phyloP scores from a whole-genome alignment of 306 rosid genomes.

The Cucurbita argyrosperma region DNA sequence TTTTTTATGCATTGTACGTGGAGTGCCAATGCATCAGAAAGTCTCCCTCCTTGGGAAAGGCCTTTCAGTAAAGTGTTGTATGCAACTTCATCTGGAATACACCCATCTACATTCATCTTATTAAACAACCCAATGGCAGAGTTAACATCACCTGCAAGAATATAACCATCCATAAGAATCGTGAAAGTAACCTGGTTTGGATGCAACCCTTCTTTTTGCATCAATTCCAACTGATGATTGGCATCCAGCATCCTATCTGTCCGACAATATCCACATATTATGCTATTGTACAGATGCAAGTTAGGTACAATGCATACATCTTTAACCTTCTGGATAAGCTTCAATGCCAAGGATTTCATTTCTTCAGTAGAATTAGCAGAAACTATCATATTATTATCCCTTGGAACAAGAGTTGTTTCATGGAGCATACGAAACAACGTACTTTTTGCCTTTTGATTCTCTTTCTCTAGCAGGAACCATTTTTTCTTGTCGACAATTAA shows the following conservation, averaged over 20 bases:
- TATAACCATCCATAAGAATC: conserved; percentile 25
- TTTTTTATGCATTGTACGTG: conserved; percentile 1
- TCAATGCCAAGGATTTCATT: conserved; percentile 14
- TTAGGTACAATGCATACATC: conserved; percentile 11
- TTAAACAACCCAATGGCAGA: conserved; percentile 24
- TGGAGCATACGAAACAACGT: conserved; percentile 18
- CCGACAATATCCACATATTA: conserved; percentile 24
- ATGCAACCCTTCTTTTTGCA: conserved; percentile 29
- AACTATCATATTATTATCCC: conserved; percentile 1
- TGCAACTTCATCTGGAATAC: conserved; percentile 20
- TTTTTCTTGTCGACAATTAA: background rate
- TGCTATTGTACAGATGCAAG: conserved; percentile 23
- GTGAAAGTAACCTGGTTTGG: conserved; percentile 34
- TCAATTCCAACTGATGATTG: conserved; percentile 18
- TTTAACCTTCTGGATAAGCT: conserved; percentile 13
- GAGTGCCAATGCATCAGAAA: conserved; percentile 1
- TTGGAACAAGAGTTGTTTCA: conserved; percentile 4
- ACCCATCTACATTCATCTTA: conserved; percentile 25
- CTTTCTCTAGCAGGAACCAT: background rate
- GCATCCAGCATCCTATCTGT: conserved; percentile 19
- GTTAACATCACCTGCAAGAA: conserved; percentile 21
- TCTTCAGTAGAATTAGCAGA: conserved; percentile 2
- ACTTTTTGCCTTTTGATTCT: conserved; percentile 8
- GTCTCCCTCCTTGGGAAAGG: background rate
- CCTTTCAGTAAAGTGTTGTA: conserved; percentile 26